Evolutionary conservation across 352 stramenopile genomes (phyloP).

Genomic region (Blastocystis sp.): DNA sequence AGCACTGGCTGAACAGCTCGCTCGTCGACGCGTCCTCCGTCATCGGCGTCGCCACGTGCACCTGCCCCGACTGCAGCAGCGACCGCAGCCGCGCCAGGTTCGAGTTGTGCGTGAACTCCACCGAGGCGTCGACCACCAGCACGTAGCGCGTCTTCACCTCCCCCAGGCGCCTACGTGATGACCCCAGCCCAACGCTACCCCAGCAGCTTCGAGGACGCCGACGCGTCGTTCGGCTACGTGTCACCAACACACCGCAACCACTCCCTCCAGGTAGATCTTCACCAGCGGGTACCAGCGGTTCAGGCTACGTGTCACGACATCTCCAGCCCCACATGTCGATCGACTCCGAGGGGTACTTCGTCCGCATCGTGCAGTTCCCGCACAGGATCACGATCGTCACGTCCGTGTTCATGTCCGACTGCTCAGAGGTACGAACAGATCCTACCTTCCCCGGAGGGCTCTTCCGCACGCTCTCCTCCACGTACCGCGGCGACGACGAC

Average conservation of each 20-base stretch:
- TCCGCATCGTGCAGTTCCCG: slow-evolving; percentile 31
- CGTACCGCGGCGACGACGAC: neutral
- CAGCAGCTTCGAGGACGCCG: neutral
- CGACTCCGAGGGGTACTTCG: slow-evolving; percentile 44
- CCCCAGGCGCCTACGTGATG: neutral
- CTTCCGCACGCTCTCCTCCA: slow-evolving; percentile 29
- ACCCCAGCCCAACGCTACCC: neutral
- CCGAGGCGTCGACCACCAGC: slow-evolving; percentile 24
- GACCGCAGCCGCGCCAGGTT: neutral
- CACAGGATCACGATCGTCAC: slow-evolving; percentile 48
- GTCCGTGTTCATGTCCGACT: slow-evolving; percentile 28
- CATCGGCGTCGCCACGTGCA: slow-evolving; percentile 31
- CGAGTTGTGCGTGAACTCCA: slow-evolving; percentile 53
- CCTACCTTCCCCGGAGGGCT: slow-evolving; percentile 22
- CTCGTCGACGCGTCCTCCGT: neutral
- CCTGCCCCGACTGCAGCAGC: neutral
- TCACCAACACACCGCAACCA: neutral
- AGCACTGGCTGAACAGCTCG: neutral
- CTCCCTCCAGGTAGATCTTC: slow-evolving; percentile 34
- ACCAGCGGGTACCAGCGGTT: slow-evolving; percentile 41
- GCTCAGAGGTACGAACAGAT: no score
- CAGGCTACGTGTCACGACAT: neutral
- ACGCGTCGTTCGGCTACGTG: slow-evolving; percentile 4
- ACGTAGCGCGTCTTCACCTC: neutral
- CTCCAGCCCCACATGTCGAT: neutral